A percentile compares a stretch with the other conserved stretches of the same genome.
Conservation (phyloP, 1,284 basidiomycete species). For the Bjerkandera adusta region DNA sequence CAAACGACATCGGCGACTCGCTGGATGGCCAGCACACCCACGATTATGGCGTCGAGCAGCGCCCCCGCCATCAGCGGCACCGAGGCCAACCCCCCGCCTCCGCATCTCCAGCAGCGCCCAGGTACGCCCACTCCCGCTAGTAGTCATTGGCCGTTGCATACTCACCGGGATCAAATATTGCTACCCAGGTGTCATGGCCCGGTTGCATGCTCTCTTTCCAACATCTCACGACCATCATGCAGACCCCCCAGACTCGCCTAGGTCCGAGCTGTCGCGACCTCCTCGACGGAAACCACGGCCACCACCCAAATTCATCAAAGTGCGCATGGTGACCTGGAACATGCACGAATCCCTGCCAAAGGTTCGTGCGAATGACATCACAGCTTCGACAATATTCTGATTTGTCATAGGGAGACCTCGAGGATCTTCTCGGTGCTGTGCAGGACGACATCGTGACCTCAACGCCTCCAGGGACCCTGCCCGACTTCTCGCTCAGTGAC, state of each 20-base stretch:
- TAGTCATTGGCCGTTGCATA: too few species aligned
- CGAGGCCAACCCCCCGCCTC: constrained; percentile 1
- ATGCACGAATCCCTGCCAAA: constrained; percentile 79
- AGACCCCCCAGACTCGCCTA: constrained; percentile 15
- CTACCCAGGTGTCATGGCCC: constrained; percentile 36
- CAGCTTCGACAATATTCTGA: background rate
- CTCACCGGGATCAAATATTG: background rate
- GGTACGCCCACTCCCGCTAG: constrained; percentile 2
- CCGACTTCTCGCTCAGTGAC: constrained; percentile 47
- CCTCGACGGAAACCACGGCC: constrained; percentile 27
- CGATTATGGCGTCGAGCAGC: background rate
- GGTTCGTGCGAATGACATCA: constrained; percentile 34
- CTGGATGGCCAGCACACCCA: constrained; percentile 1
- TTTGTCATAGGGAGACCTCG: constrained; percentile 65
- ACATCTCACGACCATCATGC: constrained; percentile 10
- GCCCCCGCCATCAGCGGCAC: background rate
- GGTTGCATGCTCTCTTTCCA: constrained; percentile 43
- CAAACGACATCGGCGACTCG: too few species aligned
- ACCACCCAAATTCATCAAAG: constrained; percentile 42
- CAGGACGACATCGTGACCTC: constrained; percentile 43
- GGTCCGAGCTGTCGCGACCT: constrained; percentile 19
- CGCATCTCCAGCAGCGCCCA: constrained; percentile 8
- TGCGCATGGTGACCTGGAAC: constrained; percentile 63
- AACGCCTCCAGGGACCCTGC: constrained; percentile 35
- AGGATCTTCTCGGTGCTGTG: constrained; percentile 70